Base-by-base conservation (phyloP, 1,284 basidiomycete species). In the Sutorius eximius region DNA sequence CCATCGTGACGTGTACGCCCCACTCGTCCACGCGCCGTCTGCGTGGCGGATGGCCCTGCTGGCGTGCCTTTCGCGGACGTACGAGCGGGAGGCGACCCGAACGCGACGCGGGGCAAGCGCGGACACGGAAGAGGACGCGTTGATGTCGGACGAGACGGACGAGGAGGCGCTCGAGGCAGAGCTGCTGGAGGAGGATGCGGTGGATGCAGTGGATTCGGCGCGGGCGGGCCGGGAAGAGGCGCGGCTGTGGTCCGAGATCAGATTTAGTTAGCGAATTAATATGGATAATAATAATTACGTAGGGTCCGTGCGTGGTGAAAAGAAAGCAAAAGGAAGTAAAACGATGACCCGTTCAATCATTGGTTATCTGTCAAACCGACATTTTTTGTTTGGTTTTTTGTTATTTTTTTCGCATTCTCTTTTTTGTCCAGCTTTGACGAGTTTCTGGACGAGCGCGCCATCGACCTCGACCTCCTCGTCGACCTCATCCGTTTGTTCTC, bases 151-250 rank as follows among this genome's bases (percentile, higher is more conserved):
- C 4, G 73, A 75, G 43, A 74, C 71, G 3, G 76, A 85, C 53
- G 72, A 77, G n/a, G 75, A 74, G 22, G 72, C 62, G 16, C 55
- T 83, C 20, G 57, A 63, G 9, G 64, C 59, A 1, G 83, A 82
- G 65, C 60, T 86, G 27, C 55, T 68, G 9, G 79, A 79, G 20
- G 85, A 87, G 22, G 72, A 71, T 3, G 63, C 66, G 18, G 59
- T 81, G 38, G 78, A 86, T 41, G 52, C 58, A 32, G 52, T 57
- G 52, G 85, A 87, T 59, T 47, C 52, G 46, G 52, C 44, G 29
- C 27, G 49, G 3, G 70, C 62, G 4, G 55, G 24, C 24, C 44
- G 34, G 16, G 54, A 65, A 27, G 73, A 77, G 64, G 51, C 55
- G n/a, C 41, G 44, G 5, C 54, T 79, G 11, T 76, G 72, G 71